Conservation (phyloP, 2,329 filamentous ascomycete species). For the Trichoderma koningiopsis region DNA sequence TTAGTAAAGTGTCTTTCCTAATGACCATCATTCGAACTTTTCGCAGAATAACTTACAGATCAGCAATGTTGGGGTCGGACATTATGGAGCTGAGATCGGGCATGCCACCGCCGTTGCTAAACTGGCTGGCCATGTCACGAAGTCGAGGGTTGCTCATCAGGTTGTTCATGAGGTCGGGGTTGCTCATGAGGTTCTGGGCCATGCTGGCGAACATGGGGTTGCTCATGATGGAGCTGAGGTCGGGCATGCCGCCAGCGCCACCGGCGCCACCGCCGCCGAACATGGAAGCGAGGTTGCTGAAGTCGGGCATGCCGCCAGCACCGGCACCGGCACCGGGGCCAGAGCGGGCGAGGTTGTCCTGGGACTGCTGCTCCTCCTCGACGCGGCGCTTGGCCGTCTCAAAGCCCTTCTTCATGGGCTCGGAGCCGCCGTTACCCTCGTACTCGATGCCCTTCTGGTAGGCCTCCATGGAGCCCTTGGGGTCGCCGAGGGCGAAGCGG, state of each 20-base stretch:
- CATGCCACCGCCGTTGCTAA: conserved; percentile 79
- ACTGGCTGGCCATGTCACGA: conserved; percentile 81
- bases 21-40: neutral
- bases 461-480: conserved; percentile 89
- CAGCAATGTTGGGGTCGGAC: conserved; percentile 87
- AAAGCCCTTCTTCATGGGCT: conserved; percentile 95
- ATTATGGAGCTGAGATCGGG: conserved; percentile 84
- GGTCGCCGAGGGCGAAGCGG: conserved; percentile 87
- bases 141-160: conserved; percentile 93
- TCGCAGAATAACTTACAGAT: conserved; percentile 72
- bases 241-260: conserved; percentile 79
- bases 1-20: neutral
- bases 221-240: conserved; percentile 84
- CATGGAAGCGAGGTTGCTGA: conserved; percentile 72
- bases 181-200: conserved; percentile 97
- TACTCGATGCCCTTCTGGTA: conserved; percentile 91
- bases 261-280: conserved; percentile 63
- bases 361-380: conserved; percentile 64
- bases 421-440: conserved; percentile 90
- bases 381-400: conserved; percentile 90
- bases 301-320: conserved; percentile 66
- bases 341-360: conserved; percentile 44
- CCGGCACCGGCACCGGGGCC: conserved; percentile 54
- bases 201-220: conserved; percentile 98
- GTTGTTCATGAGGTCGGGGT: conserved; percentile 88